Percentiles rank a stretch among this genome's conserved stretches.
Conservation (phyloP, 495 filamentous ascomycete species). For the Endocarpon pusillum region DNA sequence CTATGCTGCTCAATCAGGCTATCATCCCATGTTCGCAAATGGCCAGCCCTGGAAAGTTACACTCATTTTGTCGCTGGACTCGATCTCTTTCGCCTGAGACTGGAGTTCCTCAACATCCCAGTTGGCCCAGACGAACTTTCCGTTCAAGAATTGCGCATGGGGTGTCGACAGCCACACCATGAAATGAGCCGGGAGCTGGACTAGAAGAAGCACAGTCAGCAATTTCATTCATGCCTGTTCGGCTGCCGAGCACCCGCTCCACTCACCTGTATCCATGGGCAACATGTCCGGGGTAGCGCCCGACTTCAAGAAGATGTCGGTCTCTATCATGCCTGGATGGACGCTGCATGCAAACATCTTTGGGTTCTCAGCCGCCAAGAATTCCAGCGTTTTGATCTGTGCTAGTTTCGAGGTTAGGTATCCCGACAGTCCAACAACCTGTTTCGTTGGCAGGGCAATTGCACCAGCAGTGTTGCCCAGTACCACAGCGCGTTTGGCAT, state of each 20-base stretch:
- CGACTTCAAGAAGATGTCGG: slow-evolving; percentile 13
- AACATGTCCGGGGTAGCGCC: slow-evolving; percentile 11
- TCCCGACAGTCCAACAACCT: slow-evolving; percentile 15
- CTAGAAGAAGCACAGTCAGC: too few species aligned
- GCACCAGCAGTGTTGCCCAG: slow-evolving; percentile 14
- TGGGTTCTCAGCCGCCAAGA: slow-evolving; percentile 22
- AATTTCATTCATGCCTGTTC: too few species aligned
- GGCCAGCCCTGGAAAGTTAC: not conserved
- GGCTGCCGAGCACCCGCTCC: too few species aligned
- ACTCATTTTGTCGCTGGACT: slow-evolving; percentile 6
- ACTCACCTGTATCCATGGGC: slow-evolving; percentile 18
- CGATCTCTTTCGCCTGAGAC: slow-evolving; percentile 34
- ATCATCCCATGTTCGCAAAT: too few species aligned
- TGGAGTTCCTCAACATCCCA: slow-evolving; percentile 38
- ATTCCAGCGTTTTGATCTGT: slow-evolving; percentile 21
- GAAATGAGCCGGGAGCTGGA: slow-evolving; percentile 9
- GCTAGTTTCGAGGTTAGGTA: slow-evolving; percentile 27
- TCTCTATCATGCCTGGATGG: slow-evolving; percentile 26
- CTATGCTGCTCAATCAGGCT: too few species aligned
- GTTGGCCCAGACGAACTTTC: slow-evolving; percentile 25
- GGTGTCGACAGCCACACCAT: slow-evolving; percentile 24
- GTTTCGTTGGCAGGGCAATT: slow-evolving; percentile 7
- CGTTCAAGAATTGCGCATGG: slow-evolving; percentile 27
- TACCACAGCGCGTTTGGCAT: slow-evolving; percentile 15
- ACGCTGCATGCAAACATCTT: slow-evolving; percentile 19